phyloP scores from a whole-genome alignment of 2,329 filamentous ascomycete genomes.

The Penicillium sp. region DNA sequence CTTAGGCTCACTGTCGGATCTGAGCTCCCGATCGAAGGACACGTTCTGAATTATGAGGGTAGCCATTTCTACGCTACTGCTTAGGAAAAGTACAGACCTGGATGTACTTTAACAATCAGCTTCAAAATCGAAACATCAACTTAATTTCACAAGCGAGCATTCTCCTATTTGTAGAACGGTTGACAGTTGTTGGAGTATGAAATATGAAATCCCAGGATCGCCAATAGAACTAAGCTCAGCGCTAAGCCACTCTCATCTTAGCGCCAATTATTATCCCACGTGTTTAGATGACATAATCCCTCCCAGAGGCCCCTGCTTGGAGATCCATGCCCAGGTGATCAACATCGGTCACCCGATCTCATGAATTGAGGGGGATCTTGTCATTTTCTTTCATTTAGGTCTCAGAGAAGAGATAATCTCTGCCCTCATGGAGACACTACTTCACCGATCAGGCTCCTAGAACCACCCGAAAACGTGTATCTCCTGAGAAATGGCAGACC shows the following conservation, averaged over 20 bases:
- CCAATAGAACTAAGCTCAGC: background rate
- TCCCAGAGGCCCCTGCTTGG: background rate
- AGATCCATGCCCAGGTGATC: background rate
- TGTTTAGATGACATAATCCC: constrained; percentile 1
- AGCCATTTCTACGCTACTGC: background rate
- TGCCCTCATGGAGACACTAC: background rate
- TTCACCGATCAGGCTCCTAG: background rate
- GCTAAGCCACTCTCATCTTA: constrained; percentile 1
- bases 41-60: background rate
- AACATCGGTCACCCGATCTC: constrained; percentile 4
- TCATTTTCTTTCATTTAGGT: background rate
- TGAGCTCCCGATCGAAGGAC: background rate
- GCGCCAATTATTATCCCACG: background rate
- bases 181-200: background rate
- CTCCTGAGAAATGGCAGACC: constrained; percentile 21
- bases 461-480: background rate
- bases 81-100: background rate
- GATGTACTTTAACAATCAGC: background rate
- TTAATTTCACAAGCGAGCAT: background rate
- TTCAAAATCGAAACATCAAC: background rate
- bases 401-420: background rate
- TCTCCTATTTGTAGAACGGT: background rate
- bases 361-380: background rate
- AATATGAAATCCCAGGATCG: background rate
- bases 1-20: background rate